Base-by-base conservation (phyloP, 2,329 filamentous ascomycete genomes). In the Kalmusia sp. region DNA sequence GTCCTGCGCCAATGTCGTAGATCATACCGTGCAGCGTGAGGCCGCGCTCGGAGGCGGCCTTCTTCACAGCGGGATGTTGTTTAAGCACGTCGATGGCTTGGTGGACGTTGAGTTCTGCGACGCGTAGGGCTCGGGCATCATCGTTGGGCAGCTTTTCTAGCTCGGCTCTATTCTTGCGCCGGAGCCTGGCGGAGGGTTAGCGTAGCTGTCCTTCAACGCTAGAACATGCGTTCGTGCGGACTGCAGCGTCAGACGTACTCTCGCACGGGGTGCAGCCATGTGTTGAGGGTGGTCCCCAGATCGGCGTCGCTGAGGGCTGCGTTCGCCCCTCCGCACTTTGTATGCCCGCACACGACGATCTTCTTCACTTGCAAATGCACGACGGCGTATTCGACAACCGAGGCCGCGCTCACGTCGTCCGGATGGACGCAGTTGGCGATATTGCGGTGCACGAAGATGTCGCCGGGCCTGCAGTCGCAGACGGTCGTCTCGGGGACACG, bases 361-460 rank as follows among this genome's bases (percentile, higher is more conserved):
- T 85, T 82, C 62, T 84, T 82, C 58, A 89, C 86, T 64, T 88
- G 85, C 30, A 96, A 79, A 70, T 90, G 81, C 52, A 77, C 79
- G 54, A 96, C 90, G 37, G 91, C 89, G 71, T 88, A 96, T 70
- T 93, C 88, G 69, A 96, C 87, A 39, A 93, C 91, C 50, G 86
- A 84, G 9, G 86, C 82, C 28, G 87, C 87, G 77, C 86, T 91
- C 72, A 93, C 84, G 72, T 96, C 92, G 64, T 86, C 87, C 17
- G 87, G 79, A 52, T 87, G 86, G 58, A 96, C 78, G 68, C 93
- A 85, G 79, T 96, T 96, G 75, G 90, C 91, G 72, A 96, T 93
- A 80, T 96, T 96, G 71, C 92, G 89, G 80, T 96, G 91, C 47
- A 92, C 89, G 73, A 96, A 96, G 62, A 96, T 87, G 65, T 96